Conservation (phyloP, 805 yeast genomes). For the Candida ipomoeae region DNA sequence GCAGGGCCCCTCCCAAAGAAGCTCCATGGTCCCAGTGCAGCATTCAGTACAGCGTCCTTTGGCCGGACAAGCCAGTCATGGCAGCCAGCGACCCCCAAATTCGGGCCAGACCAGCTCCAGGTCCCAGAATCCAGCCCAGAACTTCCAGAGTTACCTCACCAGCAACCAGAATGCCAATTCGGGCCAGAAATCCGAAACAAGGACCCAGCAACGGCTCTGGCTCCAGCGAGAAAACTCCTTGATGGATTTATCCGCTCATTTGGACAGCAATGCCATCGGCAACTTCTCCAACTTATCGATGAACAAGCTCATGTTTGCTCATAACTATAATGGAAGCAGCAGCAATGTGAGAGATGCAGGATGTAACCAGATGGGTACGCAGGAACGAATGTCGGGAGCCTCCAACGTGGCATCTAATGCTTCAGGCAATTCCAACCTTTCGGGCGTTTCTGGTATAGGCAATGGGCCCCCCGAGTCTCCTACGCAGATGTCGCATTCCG, state of each 20-base stretch:
- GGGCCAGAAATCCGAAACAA: slow-evolving; percentile 40
- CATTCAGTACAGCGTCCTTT: slow-evolving; percentile 1
- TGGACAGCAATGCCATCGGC: slow-evolving; percentile 27
- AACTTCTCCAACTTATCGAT: slow-evolving; percentile 39
- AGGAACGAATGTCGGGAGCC: not conserved
- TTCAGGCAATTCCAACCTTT: not conserved
- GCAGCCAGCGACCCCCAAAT: not conserved
- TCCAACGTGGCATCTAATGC: not conserved
- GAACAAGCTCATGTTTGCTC: slow-evolving; percentile 37
- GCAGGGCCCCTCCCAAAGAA: slow-evolving; percentile 9
- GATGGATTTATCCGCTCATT: slow-evolving; percentile 45
- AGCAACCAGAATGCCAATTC: slow-evolving; percentile 3
- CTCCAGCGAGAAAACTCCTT: slow-evolving; percentile 72
- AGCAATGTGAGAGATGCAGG: slow-evolving; percentile 10
- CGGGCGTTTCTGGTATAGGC: not conserved
- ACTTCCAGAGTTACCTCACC: slow-evolving; percentile 37
- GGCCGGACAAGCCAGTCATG: not conserved
- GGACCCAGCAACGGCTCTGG: slow-evolving; percentile 86
- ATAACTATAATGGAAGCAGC: slow-evolving; percentile 23
- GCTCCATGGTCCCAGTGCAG: not conserved
- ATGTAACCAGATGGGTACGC: slow-evolving; percentile 1
- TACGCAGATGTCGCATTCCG: not conserved
- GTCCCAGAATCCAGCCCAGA: slow-evolving; percentile 3
- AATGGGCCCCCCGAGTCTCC: not conserved
- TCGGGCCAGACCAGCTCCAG: not conserved